Evolutionary conservation across 148 eudicot species (phyloP), one percentile per base, ranked within the genome.

Genomic region (Heliosperma pusillum): DNA sequence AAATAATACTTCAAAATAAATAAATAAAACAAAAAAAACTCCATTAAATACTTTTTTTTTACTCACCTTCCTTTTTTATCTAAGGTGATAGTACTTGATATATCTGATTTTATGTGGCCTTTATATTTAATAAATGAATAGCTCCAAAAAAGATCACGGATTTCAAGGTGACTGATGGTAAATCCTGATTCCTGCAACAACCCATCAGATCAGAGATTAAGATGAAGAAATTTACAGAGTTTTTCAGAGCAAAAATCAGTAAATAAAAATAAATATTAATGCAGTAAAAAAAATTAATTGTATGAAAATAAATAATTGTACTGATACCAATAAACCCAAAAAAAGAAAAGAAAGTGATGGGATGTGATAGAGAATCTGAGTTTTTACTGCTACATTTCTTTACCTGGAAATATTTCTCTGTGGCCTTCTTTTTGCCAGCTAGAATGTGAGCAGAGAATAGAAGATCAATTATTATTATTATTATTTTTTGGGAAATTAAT

Each of bases 81-180:
- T 44, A 69, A 50, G 60, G 60, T 77, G 58, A 53, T 68, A 62
- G 56, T 71, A 62, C 40, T 15, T 50, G 7, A 53, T 26, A 70
- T 69, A 50, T 70, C 40, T 76, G 73, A 69, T 25, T 21, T 11
- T 76, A 56, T 70, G 82, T 80, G 82, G 78, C 78, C 22, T 59
- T 68, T 60, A 13, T 20, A 36, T 40, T 56, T 65, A 68, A 55
- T 63, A 73, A 79, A 72, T 69, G 85, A 81, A 88, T 77, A 80
- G 21, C 33, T 81, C 85, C 86, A 83, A 82, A 83, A 58, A 22
- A 58, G 52, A 72, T 79, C 83, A 83, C 91, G 84, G 87, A 79
- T 83, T 83, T 73, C 88, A 83, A 84, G 79, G 71, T 10, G 53
- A 44, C 64, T 60, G 42, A 36, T 36, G 73, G 64, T 78, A 72